Conservation (phyloP, 495 filamentous ascomycete genomes). For the Neurospora sp. region DNA sequence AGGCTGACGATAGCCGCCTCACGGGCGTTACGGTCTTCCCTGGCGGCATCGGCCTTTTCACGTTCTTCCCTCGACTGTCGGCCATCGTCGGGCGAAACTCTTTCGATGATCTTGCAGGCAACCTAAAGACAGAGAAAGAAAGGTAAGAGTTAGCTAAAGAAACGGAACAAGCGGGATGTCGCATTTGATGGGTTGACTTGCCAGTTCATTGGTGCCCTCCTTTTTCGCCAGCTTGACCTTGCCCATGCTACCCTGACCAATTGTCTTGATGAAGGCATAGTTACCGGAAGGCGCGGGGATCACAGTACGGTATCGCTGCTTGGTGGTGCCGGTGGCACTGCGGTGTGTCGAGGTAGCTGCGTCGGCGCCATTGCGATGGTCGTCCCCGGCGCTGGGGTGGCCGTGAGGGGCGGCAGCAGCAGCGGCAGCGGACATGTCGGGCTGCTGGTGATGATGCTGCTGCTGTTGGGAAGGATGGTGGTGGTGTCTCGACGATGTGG, state of each 20-base stretch:
- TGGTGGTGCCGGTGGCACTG: slow-evolving; percentile 15
- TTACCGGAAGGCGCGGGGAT: slow-evolving; percentile 75
- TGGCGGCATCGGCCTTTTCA: slow-evolving; percentile 85
- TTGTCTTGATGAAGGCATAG: slow-evolving; percentile 93
- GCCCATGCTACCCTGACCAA: slow-evolving; percentile 96
- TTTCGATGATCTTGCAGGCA: slow-evolving; percentile 95
- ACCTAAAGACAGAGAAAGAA: slow-evolving; percentile 45
- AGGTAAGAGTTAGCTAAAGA: slow-evolving; percentile 5
- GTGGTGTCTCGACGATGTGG: neutral
- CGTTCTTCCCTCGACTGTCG: slow-evolving; percentile 66
- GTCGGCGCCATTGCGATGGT: slow-evolving; percentile 28
- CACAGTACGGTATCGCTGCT: slow-evolving; percentile 63
- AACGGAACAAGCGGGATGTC: slow-evolving; percentile 1
- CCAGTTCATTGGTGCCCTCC: slow-evolving; percentile 72
- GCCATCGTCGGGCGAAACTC: slow-evolving; percentile 68
- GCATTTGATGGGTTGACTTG: slow-evolving; percentile 38
- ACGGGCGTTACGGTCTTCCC: slow-evolving; percentile 89
- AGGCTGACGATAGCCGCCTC: slow-evolving; percentile 97
- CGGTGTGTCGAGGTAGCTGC: slow-evolving; percentile 28
- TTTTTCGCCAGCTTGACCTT: slow-evolving; percentile 85
- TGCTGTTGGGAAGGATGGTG: slow-evolving; percentile 3
- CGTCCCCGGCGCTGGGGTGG: slow-evolving; percentile 36
- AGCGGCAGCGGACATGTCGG: slow-evolving; percentile 44
- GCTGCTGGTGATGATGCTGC: slow-evolving; percentile 14
- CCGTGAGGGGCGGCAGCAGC: slow-evolving; percentile 19